Percentiles rank a stretch among this genome's conserved stretches.
Evolutionary conservation across 768 basidiomycete species (phyloP).

Genomic region (Leccinum ochraceum): DNA sequence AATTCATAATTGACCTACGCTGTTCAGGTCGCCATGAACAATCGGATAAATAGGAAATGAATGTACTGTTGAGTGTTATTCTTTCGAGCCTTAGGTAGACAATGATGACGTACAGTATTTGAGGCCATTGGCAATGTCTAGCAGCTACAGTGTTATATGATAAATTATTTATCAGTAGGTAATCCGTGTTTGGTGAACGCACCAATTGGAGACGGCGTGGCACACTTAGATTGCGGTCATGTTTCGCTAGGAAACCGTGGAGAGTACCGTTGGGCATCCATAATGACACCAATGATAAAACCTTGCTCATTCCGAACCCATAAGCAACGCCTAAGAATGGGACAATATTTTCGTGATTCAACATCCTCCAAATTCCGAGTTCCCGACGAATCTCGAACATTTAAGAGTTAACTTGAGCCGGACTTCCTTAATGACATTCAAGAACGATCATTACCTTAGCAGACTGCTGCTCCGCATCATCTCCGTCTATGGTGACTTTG

Average conservation of each 20-base stretch:
- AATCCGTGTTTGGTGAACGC: not conserved
- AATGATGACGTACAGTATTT: not conserved
- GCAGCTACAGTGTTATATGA: not conserved
- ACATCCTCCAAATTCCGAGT: not conserved
- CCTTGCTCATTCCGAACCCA: not conserved
- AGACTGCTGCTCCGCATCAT: not conserved
- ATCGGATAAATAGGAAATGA: not conserved
- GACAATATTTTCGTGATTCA: not conserved
- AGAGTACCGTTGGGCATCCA: not conserved
- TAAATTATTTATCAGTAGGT: not conserved
- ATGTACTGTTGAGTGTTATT: not conserved
- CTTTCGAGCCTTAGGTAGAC: not conserved
- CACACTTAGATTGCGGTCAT: not conserved
- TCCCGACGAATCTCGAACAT: not conserved
- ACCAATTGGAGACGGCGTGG: not conserved
- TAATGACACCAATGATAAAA: not conserved
- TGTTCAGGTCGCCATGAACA: not conserved
- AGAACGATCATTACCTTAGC: not conserved
- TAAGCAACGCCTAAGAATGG: not conserved
- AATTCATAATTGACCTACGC: not conserved
- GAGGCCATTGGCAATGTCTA: not conserved
- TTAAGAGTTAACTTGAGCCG: not conserved
- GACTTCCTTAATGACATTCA: not conserved
- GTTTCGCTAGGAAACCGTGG: not conserved
- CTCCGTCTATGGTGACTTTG: not conserved